phyloP scores from a whole-genome alignment of 129 eudicot species.

The Artemisia annua region DNA sequence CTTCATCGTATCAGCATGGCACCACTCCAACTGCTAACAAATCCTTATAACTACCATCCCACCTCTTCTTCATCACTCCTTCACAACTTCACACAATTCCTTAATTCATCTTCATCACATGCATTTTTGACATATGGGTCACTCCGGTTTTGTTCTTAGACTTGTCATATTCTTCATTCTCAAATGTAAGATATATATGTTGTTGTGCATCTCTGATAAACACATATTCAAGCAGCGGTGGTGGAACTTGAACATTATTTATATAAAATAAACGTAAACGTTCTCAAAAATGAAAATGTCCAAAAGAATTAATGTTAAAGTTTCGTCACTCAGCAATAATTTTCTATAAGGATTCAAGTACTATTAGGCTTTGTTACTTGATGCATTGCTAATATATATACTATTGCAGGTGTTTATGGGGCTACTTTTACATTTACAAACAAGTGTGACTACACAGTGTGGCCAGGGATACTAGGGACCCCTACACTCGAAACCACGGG shows the following conservation, averaged over 20 bases:
- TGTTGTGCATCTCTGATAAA: neutral
- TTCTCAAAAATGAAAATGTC: neutral
- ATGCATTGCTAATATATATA: slow-evolving; percentile 17
- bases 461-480: slow-evolving; percentile 71
- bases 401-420: slow-evolving; percentile 37
- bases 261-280: no score
- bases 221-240: neutral
- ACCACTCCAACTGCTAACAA: slow-evolving; percentile 20
- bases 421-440: slow-evolving; percentile 58
- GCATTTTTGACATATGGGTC: slow-evolving; percentile 17
- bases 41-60: slow-evolving; percentile 17
- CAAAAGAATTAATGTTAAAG: neutral
- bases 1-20: slow-evolving; percentile 39
- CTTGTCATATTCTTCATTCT: slow-evolving; percentile 14
- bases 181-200: neutral
- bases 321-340: neutral
- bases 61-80: slow-evolving; percentile 6
- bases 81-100: neutral
- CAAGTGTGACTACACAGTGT: slow-evolving; percentile 57
- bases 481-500: slow-evolving; percentile 64
- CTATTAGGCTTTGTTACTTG: neutral
- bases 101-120: neutral
- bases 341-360: neutral
- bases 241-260: no score
- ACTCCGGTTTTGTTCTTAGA: slow-evolving; percentile 10